phyloP scores from a whole-genome alignment of 345 rosid species.

The Psidium friedrichsthalianum region DNA sequence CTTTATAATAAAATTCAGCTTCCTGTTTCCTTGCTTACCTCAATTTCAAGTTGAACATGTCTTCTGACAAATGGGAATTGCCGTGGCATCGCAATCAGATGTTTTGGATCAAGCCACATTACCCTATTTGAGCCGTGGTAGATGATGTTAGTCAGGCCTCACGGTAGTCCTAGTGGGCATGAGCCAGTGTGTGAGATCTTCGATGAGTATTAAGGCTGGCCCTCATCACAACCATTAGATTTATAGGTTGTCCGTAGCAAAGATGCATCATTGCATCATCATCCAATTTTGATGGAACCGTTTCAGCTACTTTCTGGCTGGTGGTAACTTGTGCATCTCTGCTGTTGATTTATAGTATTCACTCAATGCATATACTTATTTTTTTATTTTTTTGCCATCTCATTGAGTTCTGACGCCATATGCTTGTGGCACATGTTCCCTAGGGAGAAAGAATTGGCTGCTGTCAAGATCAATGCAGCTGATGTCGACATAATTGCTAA shows the following conservation, averaged over 20 bases:
- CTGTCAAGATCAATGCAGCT: conserved; percentile 87
- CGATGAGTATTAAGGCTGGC: background rate
- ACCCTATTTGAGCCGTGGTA: background rate
- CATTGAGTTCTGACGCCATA: background rate
- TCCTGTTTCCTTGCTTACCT: background rate
- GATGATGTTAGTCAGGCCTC: background rate
- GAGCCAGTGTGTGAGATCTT: background rate
- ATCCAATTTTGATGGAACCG: background rate
- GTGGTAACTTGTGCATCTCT: background rate
- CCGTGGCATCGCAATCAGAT: background rate
- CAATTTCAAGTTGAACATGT: background rate
- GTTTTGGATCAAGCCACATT: background rate
- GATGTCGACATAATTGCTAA: conserved; percentile 86
- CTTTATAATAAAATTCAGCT: background rate
- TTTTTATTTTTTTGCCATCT: background rate
- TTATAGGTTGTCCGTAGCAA: background rate
- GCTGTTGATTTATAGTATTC: background rate
- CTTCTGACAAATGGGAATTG: background rate
- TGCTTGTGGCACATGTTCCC: background rate
- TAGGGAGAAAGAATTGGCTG: conserved; percentile 95
- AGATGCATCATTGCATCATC: background rate
- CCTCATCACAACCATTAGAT: background rate
- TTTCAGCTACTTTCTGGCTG: background rate
- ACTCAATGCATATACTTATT: background rate
- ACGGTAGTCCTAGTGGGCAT: background rate